phyloP scores from a whole-genome alignment of 2,329 filamentous ascomycete species.

The Diaporthe ilicicola region DNA sequence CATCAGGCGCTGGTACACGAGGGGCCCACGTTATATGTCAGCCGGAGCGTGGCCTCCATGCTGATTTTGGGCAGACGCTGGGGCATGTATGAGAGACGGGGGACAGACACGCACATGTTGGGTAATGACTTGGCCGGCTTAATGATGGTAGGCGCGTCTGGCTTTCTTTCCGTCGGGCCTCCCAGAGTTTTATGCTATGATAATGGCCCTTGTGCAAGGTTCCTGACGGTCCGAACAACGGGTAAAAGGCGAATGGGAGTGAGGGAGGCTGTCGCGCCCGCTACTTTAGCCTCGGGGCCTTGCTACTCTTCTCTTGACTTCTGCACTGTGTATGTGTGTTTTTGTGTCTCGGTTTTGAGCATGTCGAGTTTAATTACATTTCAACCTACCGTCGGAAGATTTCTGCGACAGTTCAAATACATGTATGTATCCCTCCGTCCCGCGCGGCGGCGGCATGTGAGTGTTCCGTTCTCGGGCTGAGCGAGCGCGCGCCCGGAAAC shows the following conservation, averaged over 20 bases:
- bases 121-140: neutral
- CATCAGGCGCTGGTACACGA: neutral
- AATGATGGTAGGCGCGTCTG: neutral
- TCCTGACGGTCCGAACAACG: neutral
- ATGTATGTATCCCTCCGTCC: neutral
- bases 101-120: neutral
- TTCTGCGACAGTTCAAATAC: neutral
- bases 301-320: neutral
- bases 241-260: neutral
- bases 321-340: neutral
- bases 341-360: neutral
- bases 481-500: neutral
- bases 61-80: neutral
- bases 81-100: neutral
- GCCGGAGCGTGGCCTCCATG: neutral
- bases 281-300: neutral
- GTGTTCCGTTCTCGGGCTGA: neutral
- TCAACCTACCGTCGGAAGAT: neutral
- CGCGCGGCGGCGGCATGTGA: neutral
- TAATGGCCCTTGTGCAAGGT: neutral
- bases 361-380: constrained; percentile 15
- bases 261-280: neutral
- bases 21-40: too few species aligned
- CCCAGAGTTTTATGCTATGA: neutral
- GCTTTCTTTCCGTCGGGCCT: neutral